Base-by-base conservation (phyloP, 2,329 filamentous ascomycete genomes). In the Arthrobotrys sinensis region DNA sequence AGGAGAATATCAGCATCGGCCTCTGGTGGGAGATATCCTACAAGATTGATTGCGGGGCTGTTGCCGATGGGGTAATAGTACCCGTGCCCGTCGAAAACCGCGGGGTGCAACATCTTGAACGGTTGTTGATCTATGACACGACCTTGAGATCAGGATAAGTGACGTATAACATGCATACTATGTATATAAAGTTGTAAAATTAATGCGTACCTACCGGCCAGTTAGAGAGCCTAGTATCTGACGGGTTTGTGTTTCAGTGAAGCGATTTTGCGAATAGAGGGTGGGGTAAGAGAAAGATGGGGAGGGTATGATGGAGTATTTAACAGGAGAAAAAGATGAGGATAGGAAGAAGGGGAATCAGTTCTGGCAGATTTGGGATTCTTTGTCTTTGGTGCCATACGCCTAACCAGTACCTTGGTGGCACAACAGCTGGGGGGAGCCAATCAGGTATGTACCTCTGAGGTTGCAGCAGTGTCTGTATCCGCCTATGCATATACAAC, bases 1-100 rank as follows among this genome's bases (percentile, higher is more conserved):
- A 88, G 84, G n/a, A 91, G 84, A 6, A 90, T 82, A 57, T 85
- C 82, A 1, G 85, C 88, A 80, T 87, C 83, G 16, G 86, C 78
- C 2, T 87, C 88, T 8, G 86, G 86, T 0, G 88, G 87, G 2
- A 89, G 79, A 43, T 84, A 82, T 57, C 85, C 83, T 0, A 86
- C 86, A 7, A 90, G 82, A 79, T 85, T 87, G 7, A 86, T 84
- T 6, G 89, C 88, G 2, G 88, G 87, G 0, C 87, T 89, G 81
- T 88, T 88, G 2, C 85, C 85, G 50, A 83, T 78, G 1, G 85
- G 82, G 76, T 86, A 85, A 77, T 85, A 85, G 76, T 81, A 85
- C 11, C 67, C 66, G 21, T 73, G 43, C 11, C 46, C 62, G 46
- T 76, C 73, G 24, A 64, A 80, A 16, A 60, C 32, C 4, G 43